Evolutionary conservation across 176 grass and related monocot species (phyloP), one percentile per base, ranked within the genome.

Genomic region (Eragrostis nindensis): DNA sequence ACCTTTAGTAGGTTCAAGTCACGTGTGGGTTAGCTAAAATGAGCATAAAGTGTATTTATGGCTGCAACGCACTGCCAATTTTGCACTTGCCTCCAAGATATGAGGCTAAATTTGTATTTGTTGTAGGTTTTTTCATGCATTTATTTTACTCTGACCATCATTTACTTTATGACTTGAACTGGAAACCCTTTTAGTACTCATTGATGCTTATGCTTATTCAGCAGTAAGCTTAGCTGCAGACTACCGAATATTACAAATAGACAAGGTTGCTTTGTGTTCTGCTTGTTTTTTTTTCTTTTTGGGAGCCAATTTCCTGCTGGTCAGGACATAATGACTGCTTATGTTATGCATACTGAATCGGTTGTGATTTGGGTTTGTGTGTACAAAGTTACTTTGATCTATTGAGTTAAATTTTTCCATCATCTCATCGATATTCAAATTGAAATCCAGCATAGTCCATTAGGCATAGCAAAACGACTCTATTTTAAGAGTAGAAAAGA

Each of bases 11-110:
- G 54, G 22, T 40, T 30, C 86, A 83, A 64, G 83, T 84, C 77
- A 86, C 80, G 83, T 89, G 79, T 85, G 43, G 32, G 60, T 70
- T 85, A 77, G 22, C 79, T 72, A 62, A 81, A 84, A 74, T 62
- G 55, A 79, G 75, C 72, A 74, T 68, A n/a, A 40, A 43, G 5
- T 72, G 76, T 84, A 48, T 77, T 84, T 76, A 65, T 66, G 55
- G 14, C 48, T 47, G 0, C 5, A 91, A 29, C 5, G 13, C 13
- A 42, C 65, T 57, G 53, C 72, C 70, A 47, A 53, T 76, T 80
- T 40, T 85, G 45, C 59, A 66, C 4, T 19, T 21, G 13, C 50
- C 24, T 18, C 53, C 72, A 11, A 44, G 18, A 30, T 30, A 80
- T 68, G 26, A 65, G 27, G 39, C n/a, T 42, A 46, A 30, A 57